These are phyloP conservation scores for button mushroom (Agaricus bisporus) DNA, from an alignment of 768 basidiomycete species.

Conservation along the genomic window DNA sequence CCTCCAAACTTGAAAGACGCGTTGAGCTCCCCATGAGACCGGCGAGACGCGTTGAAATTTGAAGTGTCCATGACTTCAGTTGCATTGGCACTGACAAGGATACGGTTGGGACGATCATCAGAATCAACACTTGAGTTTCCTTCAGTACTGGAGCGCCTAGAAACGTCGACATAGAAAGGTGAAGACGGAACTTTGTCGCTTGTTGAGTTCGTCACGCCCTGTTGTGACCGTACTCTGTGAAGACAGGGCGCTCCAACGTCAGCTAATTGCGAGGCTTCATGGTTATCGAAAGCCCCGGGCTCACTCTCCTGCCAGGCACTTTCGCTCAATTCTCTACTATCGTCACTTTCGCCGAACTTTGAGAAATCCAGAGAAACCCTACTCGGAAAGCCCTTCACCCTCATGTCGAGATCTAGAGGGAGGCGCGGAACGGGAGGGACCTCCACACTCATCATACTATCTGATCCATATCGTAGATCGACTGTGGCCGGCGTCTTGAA, in stretches of 20 bases:
- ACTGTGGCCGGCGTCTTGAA: constrained; percentile 74
- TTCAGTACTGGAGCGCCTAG: constrained; percentile 20
- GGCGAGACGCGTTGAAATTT: constrained; percentile 28
- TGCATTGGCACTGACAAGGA: constrained; percentile 25
- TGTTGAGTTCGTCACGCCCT: constrained; percentile 9
- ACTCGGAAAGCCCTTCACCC: background rate
- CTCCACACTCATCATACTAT: constrained; percentile 29
- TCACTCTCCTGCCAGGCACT: background rate
- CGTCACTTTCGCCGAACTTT: constrained; percentile 7
- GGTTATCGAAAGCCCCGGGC: constrained; percentile 17
- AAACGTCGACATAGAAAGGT: constrained; percentile 13
- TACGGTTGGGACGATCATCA: constrained; percentile 26
- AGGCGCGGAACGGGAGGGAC: constrained; percentile 50
- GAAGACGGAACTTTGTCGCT: background rate
- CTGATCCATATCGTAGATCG: constrained; percentile 46
- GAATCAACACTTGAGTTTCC: constrained; percentile 21
- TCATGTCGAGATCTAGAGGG: constrained; percentile 20
- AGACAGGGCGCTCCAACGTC: constrained; percentile 24
- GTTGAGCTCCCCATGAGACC: constrained; percentile 64
- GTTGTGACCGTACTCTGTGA: constrained; percentile 11
- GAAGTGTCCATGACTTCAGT: constrained; percentile 15
- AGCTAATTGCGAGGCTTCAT: constrained; percentile 23
- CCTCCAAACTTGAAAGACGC: constrained; percentile 75
- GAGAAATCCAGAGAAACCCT: background rate
- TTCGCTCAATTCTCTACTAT: constrained; percentile 13